Conservation (phyloP, 2,329 filamentous ascomycete species). For the Penicillium brasilianum region DNA sequence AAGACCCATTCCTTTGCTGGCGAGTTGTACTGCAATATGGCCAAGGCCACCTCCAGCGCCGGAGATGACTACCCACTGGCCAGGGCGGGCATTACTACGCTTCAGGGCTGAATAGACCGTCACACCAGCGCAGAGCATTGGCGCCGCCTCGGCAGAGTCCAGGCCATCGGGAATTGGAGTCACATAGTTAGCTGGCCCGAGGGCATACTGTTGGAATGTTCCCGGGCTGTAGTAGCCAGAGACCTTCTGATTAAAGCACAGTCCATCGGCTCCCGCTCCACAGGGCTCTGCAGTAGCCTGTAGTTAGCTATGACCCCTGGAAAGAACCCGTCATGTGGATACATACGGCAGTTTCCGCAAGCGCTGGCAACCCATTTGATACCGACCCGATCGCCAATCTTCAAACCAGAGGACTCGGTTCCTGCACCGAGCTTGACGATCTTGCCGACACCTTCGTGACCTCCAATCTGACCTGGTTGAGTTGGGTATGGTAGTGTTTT, state of each 20-base stretch:
- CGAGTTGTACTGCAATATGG: conserved; percentile 67
- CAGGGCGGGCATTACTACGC: conserved; percentile 63
- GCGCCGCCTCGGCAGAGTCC: conserved; percentile 65
- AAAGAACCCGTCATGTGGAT: not conserved
- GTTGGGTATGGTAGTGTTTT: conserved; percentile 63
- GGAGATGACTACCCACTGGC: conserved; percentile 65
- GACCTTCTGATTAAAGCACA: conserved; percentile 62
- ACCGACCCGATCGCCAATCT: conserved; percentile 71
- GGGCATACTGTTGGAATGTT: conserved; percentile 73
- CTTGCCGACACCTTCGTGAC: conserved; percentile 71
- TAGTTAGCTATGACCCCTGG: not conserved
- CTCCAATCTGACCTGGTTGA: conserved; percentile 66
- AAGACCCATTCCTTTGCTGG: conserved; percentile 63
- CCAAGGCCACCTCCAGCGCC: conserved; percentile 69
- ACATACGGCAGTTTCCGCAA: conserved; percentile 59
- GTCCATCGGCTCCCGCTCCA: conserved; percentile 59
- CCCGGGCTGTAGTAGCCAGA: conserved; percentile 72
- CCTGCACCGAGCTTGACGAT: conserved; percentile 69
- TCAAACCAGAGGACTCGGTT: conserved; percentile 60
- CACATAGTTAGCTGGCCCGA: conserved; percentile 69
- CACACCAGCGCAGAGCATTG: conserved; percentile 70
- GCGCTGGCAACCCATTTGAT: conserved; percentile 70
- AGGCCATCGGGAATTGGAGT: conserved; percentile 70
- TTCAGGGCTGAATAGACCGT: conserved; percentile 70
- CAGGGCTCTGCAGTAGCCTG: conserved; percentile 49